Base-by-base conservation (phyloP, 768 basidiomycete genomes). In the Sarcodon aspratus region DNA sequence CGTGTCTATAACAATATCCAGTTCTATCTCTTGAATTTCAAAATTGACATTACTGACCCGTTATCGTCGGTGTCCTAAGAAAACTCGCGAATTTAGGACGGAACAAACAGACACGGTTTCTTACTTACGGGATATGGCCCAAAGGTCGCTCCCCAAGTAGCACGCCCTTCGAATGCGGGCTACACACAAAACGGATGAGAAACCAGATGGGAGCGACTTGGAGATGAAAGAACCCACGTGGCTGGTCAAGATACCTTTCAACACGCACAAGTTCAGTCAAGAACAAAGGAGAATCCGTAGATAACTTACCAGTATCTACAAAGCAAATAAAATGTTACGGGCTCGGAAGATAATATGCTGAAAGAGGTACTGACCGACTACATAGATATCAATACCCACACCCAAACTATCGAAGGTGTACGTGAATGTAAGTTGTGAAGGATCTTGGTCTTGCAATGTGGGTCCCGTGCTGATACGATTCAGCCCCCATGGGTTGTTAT, bases 61-160 rank as follows among this genome's bases (percentile, higher is more conserved):
- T 94, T 93, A 45, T 79, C 86, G 21, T 27, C 21, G 5, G 5
- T 5, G 73, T 56, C 93, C 90, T 87, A 53, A 27, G 40, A 42
- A 42, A 27, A 5, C 27, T 27, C 40, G 13, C 40, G 8, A 4
- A 15, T 42, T 42, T 13, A 42, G 13, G 5, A 9, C 9, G 27
- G 21, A 27, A 27, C 21, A 8, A 8, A 17, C 2, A 42, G 11
- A 42, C 7, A n/a, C 5, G 21, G 5, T 42, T 27, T 42, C 40
- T 5, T 11, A 42, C 17, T 13, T 13, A 27, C 21, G 5, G 21
- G 21, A 5, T 27, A 27, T 27, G 21, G 21, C 11, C 27, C 13
- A 42, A 42, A 42, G 5, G 40, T 27, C 17, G 40, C 13, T 42
- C 40, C 40, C 9, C 15, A 42, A 13, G 6, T 6, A 27, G 40